phyloP scores from a whole-genome alignment of 2,329 filamentous ascomycete genomes.

The Botryotinia globosa region DNA sequence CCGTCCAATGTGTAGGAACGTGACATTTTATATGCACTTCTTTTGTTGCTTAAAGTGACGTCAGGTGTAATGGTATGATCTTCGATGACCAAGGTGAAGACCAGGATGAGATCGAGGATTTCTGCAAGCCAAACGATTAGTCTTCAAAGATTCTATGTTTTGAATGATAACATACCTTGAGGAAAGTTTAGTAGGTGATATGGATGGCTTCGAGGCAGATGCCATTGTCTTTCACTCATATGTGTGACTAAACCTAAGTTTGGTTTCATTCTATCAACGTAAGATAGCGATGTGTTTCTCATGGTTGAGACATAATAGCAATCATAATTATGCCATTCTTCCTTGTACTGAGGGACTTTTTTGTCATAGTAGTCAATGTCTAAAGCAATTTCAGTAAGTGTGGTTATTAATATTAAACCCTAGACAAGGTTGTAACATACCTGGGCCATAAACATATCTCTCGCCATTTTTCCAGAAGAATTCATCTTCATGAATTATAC shows the following conservation, averaged over 20 bases:
- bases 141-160: background rate
- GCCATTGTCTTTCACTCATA: background rate
- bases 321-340: fast-evolving
- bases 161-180: background rate
- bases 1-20: slow-evolving; percentile 1
- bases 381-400: background rate
- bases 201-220: background rate
- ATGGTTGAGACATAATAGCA: background rate
- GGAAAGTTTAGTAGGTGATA: background rate
- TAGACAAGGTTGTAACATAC: background rate
- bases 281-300: background rate
- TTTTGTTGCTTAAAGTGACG: background rate
- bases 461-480: background rate
- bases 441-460: background rate
- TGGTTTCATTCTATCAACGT: background rate
- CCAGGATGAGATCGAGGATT: background rate
- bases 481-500: background rate
- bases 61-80: background rate
- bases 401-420: too few relatives aligned
- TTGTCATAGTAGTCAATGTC: background rate
- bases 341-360: background rate
- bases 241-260: background rate
- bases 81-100: background rate
- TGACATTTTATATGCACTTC: background rate
- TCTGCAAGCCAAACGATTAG: background rate